Conservation (phyloP, 1,284 basidiomycete species). For the Ceratobasidium sp. region DNA sequence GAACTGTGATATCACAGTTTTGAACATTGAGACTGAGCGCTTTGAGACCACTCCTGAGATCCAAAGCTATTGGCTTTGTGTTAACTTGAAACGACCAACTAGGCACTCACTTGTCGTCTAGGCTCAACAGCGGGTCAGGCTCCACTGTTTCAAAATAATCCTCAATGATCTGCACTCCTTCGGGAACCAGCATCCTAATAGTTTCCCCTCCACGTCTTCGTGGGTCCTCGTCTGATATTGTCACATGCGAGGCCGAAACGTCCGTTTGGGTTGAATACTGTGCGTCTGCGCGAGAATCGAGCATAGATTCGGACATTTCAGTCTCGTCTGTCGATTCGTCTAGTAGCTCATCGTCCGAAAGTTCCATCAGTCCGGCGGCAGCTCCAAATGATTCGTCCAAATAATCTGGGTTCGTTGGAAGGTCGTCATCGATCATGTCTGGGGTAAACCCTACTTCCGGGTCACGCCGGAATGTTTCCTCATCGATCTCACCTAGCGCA, state of each 20-base stretch:
- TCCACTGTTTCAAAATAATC: constrained; percentile 78
- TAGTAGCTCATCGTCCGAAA: constrained; percentile 76
- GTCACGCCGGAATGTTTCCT: constrained; percentile 80
- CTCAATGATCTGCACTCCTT: constrained; percentile 70
- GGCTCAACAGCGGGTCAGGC: constrained; percentile 59
- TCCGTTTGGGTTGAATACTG: background rate
- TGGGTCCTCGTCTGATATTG: constrained; percentile 61
- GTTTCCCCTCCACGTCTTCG: constrained; percentile 85
- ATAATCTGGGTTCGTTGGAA: constrained; percentile 90
- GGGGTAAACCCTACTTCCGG: constrained; percentile 75
- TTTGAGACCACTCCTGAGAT: constrained; percentile 31
- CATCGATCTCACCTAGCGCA: constrained; percentile 80
- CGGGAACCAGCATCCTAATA: constrained; percentile 77
- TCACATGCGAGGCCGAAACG: constrained; percentile 45
- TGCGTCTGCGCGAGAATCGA: constrained; percentile 51
- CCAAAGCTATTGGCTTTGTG: background rate
- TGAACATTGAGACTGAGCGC: constrained; percentile 57
- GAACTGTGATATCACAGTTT: constrained; percentile 72
- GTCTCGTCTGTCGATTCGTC: constrained; percentile 73
- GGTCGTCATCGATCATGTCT: constrained; percentile 92
- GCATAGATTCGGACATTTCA: constrained; percentile 56
- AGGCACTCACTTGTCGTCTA: constrained; percentile 33
- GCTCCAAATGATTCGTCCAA: constrained; percentile 84
- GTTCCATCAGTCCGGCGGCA: constrained; percentile 78
- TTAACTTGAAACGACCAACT: background rate